Base-by-base conservation (phyloP, 805 yeast genomes). In the Gaillardinia entomophila region DNA sequence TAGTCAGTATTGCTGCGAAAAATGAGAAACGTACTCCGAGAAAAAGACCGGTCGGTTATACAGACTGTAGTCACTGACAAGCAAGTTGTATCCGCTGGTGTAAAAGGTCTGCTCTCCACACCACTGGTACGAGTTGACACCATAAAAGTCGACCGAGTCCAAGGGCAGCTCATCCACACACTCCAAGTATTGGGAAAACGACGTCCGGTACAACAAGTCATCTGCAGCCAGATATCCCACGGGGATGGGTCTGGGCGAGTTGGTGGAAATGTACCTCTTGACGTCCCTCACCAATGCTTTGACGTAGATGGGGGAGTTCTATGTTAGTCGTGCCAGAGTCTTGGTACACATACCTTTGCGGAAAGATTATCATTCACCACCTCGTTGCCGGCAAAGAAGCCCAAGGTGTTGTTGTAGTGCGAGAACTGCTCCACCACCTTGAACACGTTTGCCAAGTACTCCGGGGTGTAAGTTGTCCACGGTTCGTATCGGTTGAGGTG, bases 151-250 rank as follows among this genome's bases (percentile, higher is more conserved):
- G 12, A 82, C 79, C 2, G 79, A 57, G 31, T 78, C 82, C 3
- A 51, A 42, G 0, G 71, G 59, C 12, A 60, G 57, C 2, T 67
- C 68, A 14, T 75, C 77, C 16, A 77, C 72, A 48, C 97, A 89
- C 46, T 82, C 90, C 35, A 90, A 68, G 52, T 84, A 90, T 36
- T 77, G 71, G 1, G 96, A 82, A 30, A 89, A 67, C 0, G 96
- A 73, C 6, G 75, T 73, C 47, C 97, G 68, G 57, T 75, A 89
- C 32, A 68, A 59, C 38, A 89, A 68, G 49, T 89, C 97, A 59
- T 90, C 97, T 1, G 97, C 97, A 0, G 97, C 97, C 0, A 97
- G 87, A 55, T 90, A 90, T 1, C 97, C 97, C 24, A 90, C 85
- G 1, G 97, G 97, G 12, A 90, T 74, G 11, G 49, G 48, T 34